Evolutionary conservation across 2,329 filamentous ascomycete species (phyloP).

Genomic region (Albifimbria verrucaria): DNA sequence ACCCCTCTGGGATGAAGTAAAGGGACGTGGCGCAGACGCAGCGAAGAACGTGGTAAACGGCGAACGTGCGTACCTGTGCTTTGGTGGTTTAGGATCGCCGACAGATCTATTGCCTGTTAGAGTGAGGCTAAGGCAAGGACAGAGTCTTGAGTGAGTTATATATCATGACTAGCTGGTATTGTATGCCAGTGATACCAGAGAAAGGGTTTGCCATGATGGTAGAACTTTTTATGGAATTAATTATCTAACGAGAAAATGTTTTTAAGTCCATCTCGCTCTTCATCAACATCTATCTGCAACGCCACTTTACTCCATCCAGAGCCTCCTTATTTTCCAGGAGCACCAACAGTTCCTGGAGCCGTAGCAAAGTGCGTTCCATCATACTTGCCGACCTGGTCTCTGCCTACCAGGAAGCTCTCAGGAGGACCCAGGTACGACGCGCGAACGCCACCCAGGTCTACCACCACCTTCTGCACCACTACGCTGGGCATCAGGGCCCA

Average conservation of each 20-base stretch:
- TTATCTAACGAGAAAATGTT: too few relatives aligned
- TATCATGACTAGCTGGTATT: too few relatives aligned
- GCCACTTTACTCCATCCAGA: background rate
- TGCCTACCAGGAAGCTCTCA: constrained; percentile 47
- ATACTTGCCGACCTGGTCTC: constrained; percentile 33
- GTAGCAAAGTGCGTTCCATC: constrained; percentile 35
- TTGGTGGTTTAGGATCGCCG: background rate
- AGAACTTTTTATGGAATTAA: too few relatives aligned
- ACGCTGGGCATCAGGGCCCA: constrained; percentile 52
- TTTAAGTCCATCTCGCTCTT: background rate
- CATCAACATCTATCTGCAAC: background rate
- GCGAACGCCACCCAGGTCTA: constrained; percentile 53
- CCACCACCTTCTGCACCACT: constrained; percentile 52
- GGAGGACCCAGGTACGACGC: constrained; percentile 54
- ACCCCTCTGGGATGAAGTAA: background rate
- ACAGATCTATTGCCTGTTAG: background rate
- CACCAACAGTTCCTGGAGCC: constrained; percentile 11
- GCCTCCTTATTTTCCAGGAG: background rate
- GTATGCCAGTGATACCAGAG: too few relatives aligned
- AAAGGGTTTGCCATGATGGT: too few relatives aligned
- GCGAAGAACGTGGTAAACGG: background rate
- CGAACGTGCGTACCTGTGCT: background rate
- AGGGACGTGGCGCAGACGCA: background rate
- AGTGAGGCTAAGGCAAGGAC: background rate
- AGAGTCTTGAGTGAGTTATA: too few relatives aligned